Evolutionary conservation across 768 basidiomycete species (phyloP).

Genomic region (Rhizopogon vinicolor): DNA sequence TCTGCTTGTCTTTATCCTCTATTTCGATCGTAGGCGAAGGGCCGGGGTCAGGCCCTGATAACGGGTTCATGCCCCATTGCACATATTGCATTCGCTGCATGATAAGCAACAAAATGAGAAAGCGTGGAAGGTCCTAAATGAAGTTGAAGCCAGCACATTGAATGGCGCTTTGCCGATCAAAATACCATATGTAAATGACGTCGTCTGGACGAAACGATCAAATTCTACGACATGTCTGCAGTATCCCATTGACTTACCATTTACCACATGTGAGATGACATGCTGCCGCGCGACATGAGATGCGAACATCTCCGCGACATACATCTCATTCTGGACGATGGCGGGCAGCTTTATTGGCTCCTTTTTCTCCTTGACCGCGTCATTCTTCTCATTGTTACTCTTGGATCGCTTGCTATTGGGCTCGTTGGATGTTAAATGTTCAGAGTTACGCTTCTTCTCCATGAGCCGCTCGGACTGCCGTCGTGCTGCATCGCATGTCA

Average conservation of each 20-base stretch:
- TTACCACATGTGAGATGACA: neutral
- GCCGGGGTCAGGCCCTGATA: no score
- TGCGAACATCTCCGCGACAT: slow-evolving; percentile 2
- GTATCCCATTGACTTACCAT: neutral
- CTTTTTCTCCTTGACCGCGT: neutral
- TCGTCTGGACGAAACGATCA: neutral
- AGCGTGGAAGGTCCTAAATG: slow-evolving; percentile 10
- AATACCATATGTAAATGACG: neutral
- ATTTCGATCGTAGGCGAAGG: no score
- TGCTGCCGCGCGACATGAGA: neutral
- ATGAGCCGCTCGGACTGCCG: neutral
- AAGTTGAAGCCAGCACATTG: slow-evolving; percentile 10
- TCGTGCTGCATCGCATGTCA: neutral
- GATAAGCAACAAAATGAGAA: slow-evolving; percentile 7
- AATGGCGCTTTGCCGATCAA: slow-evolving; percentile 1
- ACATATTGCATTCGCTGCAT: slow-evolving; percentile 5
- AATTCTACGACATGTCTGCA: neutral
- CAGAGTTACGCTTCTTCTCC: neutral
- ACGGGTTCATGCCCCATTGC: slow-evolving; percentile 8
- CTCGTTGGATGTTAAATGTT: neutral
- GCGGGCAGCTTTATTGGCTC: neutral
- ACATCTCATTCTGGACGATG: neutral
- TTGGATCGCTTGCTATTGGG: neutral
- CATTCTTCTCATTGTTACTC: neutral
- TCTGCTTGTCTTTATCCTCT: neutral